Evolutionary conservation across 345 rosid species (phyloP).

Genomic region (Odontarrhena argentea): DNA sequence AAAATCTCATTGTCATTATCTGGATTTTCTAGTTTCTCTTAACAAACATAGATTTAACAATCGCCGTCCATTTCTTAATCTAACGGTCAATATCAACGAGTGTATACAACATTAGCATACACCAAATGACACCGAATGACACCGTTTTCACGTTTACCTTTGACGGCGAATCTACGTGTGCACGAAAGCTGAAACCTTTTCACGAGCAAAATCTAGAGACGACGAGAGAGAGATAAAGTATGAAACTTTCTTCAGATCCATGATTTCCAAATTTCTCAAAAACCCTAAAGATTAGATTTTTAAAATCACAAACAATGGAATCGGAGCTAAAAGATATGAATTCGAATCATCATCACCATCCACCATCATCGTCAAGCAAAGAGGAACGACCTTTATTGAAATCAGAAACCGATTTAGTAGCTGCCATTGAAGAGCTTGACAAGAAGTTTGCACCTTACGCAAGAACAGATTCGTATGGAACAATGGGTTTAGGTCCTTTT

Average conservation of each 20-base stretch:
- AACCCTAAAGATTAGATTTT: constrained; percentile 19
- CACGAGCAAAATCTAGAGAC: constrained; percentile 34
- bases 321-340: constrained; percentile 62
- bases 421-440: constrained; percentile 69
- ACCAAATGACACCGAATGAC: background rate
- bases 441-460: constrained; percentile 88
- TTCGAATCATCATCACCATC: constrained; percentile 31
- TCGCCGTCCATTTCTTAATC: constrained; percentile 14
- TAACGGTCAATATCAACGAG: constrained; percentile 20
- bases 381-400: constrained; percentile 86
- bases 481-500: constrained; percentile 85
- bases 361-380: constrained; percentile 41
- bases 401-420: constrained; percentile 45
- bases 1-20: constrained; percentile 20
- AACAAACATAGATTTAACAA: background rate
- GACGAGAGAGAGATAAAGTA: constrained; percentile 25
- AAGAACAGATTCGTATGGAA: constrained; percentile 77
- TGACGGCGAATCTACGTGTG: constrained; percentile 44
- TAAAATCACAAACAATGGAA: constrained; percentile 51
- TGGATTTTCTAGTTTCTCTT: background rate
- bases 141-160: constrained; percentile 25
- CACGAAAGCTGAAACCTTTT: constrained; percentile 35
- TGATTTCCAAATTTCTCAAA: constrained; percentile 10
- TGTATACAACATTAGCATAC: background rate
- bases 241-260: constrained; percentile 37